Percentiles rank a stretch among this genome's conserved stretches.
Conservation (phyloP, 1,284 basidiomycete genomes). For the Gymnopus androsaceus region DNA sequence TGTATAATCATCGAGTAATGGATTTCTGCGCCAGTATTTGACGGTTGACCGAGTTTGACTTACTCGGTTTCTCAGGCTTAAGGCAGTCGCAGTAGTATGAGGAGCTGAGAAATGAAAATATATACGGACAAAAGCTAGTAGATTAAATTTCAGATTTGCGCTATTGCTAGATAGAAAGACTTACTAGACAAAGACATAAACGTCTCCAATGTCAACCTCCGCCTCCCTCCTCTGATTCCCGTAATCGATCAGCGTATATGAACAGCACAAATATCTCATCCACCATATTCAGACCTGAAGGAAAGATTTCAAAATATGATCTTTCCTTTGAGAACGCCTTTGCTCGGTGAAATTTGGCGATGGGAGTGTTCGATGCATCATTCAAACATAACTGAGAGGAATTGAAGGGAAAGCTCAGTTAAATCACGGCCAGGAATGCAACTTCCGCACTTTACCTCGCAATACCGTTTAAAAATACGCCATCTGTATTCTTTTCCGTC, state of each 20-base stretch:
- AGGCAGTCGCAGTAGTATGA: too few species aligned
- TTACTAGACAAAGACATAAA: too few species aligned
- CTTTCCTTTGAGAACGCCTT: background rate
- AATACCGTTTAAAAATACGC: constrained; percentile 24
- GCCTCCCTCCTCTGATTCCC: background rate
- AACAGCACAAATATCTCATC: background rate
- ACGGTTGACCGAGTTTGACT: too few species aligned
- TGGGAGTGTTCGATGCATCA: background rate
- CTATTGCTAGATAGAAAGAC: too few species aligned
- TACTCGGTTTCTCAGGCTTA: too few species aligned
- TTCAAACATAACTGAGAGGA: background rate
- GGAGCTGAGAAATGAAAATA: too few species aligned
- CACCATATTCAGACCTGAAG: background rate
- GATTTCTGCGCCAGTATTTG: too few species aligned
- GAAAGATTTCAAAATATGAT: background rate
- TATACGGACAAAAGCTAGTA: too few species aligned
- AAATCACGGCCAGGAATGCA: background rate
- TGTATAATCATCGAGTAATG: too few species aligned
- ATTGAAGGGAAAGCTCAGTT: background rate
- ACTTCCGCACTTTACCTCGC: constrained; percentile 29
- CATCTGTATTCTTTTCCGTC: constrained; percentile 40
- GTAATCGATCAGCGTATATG: background rate
- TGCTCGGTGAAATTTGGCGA: constrained; percentile 8
- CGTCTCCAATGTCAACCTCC: too few species aligned
- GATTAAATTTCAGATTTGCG: too few species aligned